phyloP scores from a whole-genome alignment of 768 basidiomycete genomes.

The Pleurotus platypus region DNA sequence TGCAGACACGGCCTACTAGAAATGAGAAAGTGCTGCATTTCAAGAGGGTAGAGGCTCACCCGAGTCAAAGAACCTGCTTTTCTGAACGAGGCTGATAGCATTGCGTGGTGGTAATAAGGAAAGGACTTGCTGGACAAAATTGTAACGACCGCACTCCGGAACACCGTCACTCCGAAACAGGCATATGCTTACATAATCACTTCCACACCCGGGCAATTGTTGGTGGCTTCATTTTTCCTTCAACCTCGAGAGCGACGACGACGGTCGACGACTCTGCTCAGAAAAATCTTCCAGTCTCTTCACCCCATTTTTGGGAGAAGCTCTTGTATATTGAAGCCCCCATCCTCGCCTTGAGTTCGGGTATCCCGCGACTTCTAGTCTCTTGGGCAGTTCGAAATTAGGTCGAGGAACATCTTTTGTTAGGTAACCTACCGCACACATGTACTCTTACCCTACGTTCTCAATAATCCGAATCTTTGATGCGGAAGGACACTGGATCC shows the following conservation, averaged over 20 bases:
- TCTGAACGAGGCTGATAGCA: constrained; percentile 61
- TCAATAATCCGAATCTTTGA: not conserved
- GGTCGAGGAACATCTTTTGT: constrained; percentile 58
- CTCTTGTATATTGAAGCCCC: constrained; percentile 58
- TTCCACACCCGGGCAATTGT: constrained; percentile 4
- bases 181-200: constrained; percentile 24
- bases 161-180: constrained; percentile 16
- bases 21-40: not conserved
- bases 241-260: constrained; percentile 69
- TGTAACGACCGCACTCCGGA: constrained; percentile 7
- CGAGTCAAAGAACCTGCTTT: constrained; percentile 64
- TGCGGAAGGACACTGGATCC: constrained; percentile 7
- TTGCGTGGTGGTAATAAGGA: constrained; percentile 28
- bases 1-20: constrained; percentile 57
- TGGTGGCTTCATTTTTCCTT: constrained; percentile 6
- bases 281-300: constrained; percentile 67
- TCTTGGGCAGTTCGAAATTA: constrained; percentile 74
- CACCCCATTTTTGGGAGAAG: constrained; percentile 41
- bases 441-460: not conserved
- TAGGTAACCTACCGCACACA: not conserved
- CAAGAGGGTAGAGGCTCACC: constrained; percentile 34
- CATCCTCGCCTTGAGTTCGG: constrained; percentile 82
- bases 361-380: constrained; percentile 33
- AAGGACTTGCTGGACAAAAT: constrained; percentile 5
- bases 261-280: constrained; percentile 49